phyloP scores from a whole-genome alignment of 768 basidiomycete species.

The Chlorophyllum brunneum region DNA sequence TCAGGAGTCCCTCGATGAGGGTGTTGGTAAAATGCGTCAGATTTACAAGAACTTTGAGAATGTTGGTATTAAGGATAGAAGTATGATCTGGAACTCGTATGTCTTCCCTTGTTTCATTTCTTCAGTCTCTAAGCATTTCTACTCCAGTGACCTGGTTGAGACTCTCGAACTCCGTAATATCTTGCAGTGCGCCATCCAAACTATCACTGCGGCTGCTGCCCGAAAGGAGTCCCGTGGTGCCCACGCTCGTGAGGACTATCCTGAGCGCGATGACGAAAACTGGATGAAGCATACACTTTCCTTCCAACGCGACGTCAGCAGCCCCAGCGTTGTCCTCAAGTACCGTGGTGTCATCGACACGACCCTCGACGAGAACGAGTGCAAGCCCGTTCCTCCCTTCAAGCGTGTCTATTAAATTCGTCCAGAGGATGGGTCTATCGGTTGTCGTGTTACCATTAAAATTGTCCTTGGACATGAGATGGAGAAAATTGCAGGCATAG shows the following conservation, averaged over 20 bases:
- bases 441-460: background rate
- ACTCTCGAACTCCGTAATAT: slow-evolving; percentile 96
- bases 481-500: background rate
- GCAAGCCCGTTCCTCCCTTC: slow-evolving; percentile 96
- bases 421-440: too few species aligned
- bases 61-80: slow-evolving; percentile 95
- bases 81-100: slow-evolving; percentile 99
- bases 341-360: slow-evolving; percentile 84
- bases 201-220: slow-evolving; percentile 87
- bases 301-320: slow-evolving; percentile 76
- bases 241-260: slow-evolving; percentile 96
- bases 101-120: slow-evolving; percentile 22
- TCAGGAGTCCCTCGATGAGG: slow-evolving; percentile 85
- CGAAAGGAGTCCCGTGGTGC: slow-evolving; percentile 98
- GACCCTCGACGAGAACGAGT: slow-evolving; percentile 94
- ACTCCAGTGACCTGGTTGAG: slow-evolving; percentile 84
- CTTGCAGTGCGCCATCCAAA: slow-evolving; percentile 93
- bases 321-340: slow-evolving; percentile 82
- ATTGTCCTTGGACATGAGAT: background rate
- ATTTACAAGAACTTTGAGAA: slow-evolving; percentile 90
- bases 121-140: background rate
- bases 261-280: slow-evolving; percentile 93
- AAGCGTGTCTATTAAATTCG: slow-evolving; percentile 81
- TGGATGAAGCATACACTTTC: slow-evolving; percentile 98
- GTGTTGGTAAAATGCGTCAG: slow-evolving; percentile 78